Evolutionary conservation across 176 grass and related monocot species (phyloP), one percentile per base, ranked within the genome.

Genomic region (Hordeum marinum): DNA sequence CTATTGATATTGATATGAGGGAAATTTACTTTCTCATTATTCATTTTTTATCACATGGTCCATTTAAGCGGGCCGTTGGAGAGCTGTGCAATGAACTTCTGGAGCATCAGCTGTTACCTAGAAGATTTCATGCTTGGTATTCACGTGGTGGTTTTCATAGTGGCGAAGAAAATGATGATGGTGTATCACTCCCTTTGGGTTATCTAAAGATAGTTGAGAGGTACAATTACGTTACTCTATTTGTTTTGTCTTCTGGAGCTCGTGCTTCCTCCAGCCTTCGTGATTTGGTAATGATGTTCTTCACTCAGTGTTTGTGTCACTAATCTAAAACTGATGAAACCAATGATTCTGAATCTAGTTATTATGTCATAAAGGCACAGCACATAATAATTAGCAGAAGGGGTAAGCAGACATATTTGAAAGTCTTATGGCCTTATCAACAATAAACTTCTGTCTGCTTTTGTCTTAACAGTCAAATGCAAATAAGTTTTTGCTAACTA

Each of bases 91-190:
- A 92, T 82, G 96, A 98, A 65, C 90, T 98, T 36, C 64, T 89
- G 42, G 96, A 98, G 65, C 89, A 98, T 85, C 88, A 92, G 43
- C 65, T 98, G 52, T 79, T 98, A 66, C 96, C 96, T 87, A 95
- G 96, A 90, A 93, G 96, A 91, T 95, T 95, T 82, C 96, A 98
- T 92, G 91, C 91, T 59, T 95, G 96, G 96, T 95, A 92, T 84
- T 98, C 96, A 14, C 89, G 85, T 86, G 83, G 72, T 78, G 90
- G 90, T 76, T 85, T 85, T 67, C 83, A 75, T 63, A 95, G 86
- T 59, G 90, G 96, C 5, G 85, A 94, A 89, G 90, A 94, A 88
- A 91, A 95, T 84, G 96, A 98, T 88, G 91, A 98, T 73, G 96
- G 96, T 72, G 89, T 84, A 80, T 98, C 96, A 41, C 93, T 98